Conservation (phyloP, 208 protist species). For the Phytomonas sp. region DNA sequence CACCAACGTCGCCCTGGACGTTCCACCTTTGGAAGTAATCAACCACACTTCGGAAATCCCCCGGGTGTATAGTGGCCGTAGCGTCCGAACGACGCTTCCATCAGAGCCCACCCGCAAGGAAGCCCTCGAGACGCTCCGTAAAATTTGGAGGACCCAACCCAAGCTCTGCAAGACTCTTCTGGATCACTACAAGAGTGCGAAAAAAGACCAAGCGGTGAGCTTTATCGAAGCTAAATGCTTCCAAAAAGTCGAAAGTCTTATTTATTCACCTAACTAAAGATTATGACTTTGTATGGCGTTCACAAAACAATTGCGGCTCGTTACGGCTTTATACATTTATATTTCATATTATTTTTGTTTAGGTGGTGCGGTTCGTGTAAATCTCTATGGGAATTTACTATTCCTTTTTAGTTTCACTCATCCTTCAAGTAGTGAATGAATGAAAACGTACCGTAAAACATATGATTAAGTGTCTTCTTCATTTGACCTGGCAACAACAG, state of each 20-base stretch:
- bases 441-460: background rate
- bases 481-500: background rate
- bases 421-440: background rate
- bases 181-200: slow-evolving; percentile 18
- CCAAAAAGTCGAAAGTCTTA: slow-evolving; percentile 12
- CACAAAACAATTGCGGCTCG: background rate
- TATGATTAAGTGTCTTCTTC: background rate
- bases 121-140: slow-evolving; percentile 43
- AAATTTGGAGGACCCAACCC: slow-evolving; percentile 43
- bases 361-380: background rate
- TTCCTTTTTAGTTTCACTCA: background rate
- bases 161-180: slow-evolving; percentile 23
- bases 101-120: slow-evolving; percentile 41
- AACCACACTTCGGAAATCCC: background rate
- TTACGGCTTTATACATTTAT: background rate
- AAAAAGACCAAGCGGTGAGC: slow-evolving; percentile 13
- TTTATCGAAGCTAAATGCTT: slow-evolving; percentile 36
- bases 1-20: background rate
- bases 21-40: background rate
- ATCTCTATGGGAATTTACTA: background rate
- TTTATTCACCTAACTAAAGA: background rate
- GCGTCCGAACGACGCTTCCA: slow-evolving; percentile 34
- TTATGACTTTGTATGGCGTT: background rate
- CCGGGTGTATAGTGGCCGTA: slow-evolving; percentile 7
- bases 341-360: background rate